Evolutionary conservation across 371 early-diverging fungal genomes (phyloP).

Genomic region (Entomophthora muscae): DNA sequence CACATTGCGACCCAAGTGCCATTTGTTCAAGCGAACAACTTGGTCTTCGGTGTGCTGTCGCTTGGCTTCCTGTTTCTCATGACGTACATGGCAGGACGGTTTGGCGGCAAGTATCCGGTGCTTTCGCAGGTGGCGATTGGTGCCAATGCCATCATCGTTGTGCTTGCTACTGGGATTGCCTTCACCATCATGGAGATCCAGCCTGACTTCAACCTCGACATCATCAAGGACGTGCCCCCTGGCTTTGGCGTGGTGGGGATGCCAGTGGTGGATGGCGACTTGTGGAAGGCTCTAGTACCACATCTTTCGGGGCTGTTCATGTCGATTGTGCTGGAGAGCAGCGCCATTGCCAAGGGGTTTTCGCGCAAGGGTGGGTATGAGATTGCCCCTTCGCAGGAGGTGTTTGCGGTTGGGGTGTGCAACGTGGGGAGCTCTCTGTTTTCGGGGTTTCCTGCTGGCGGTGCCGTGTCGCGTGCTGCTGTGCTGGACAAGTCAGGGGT

Average conservation of each 20-base stretch:
- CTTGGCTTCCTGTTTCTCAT: neutral
- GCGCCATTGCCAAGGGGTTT: conserved; percentile 65
- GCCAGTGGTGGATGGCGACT: conserved; percentile 20
- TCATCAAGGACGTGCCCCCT: conserved; percentile 44
- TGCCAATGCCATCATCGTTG: neutral
- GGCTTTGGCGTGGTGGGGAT: conserved; percentile 39
- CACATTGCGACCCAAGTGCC: neutral
- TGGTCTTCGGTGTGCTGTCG: neutral
- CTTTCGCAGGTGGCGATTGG: neutral
- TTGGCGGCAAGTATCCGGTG: neutral
- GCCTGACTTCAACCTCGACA: conserved; percentile 19
- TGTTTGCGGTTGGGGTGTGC: conserved; percentile 65
- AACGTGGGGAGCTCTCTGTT: conserved; percentile 69
- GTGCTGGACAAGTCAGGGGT: conserved; percentile 65
- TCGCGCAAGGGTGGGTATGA: conserved; percentile 33
- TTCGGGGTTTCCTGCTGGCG: conserved; percentile 68
- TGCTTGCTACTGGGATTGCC: conserved; percentile 18
- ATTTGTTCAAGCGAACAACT: neutral
- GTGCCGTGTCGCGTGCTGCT: conserved; percentile 76
- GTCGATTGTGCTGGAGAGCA: conserved; percentile 60
- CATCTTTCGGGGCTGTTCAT: conserved; percentile 42
- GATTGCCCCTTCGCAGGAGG: conserved; percentile 53
- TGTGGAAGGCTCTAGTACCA: conserved; percentile 23
- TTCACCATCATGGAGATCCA: conserved; percentile 23
- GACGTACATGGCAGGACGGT: neutral